Conservation (phyloP, 140 eudicot genomes). For the Erigeron philadelphicus region DNA sequence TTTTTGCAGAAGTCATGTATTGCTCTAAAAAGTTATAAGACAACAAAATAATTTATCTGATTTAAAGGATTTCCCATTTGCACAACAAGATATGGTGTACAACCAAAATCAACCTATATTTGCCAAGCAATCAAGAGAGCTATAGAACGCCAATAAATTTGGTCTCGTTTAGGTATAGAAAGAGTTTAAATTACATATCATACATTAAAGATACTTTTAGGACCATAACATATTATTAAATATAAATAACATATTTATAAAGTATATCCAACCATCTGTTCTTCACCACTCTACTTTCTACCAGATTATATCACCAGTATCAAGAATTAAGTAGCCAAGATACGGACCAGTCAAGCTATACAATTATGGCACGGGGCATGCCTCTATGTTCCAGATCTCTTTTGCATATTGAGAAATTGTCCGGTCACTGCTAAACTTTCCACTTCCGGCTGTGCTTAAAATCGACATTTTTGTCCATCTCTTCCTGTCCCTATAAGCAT, state of each 20-base stretch:
- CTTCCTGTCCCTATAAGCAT: constrained; percentile 71
- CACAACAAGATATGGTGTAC: too few species aligned
- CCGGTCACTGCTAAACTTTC: constrained; percentile 95
- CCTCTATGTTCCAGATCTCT: constrained; percentile 85
- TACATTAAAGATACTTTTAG: background rate
- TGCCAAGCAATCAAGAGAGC: background rate
- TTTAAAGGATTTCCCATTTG: too few species aligned
- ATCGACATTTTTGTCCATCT: constrained; percentile 96
- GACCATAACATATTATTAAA: background rate
- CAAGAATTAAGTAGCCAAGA: constrained; percentile 7
- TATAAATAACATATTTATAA: constrained; percentile 28
- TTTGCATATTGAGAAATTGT: constrained; percentile 92
- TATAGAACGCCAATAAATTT: constrained; percentile 15
- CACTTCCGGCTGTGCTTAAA: constrained; percentile 98
- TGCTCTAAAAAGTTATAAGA: too few species aligned
- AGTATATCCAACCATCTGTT: constrained; percentile 17
- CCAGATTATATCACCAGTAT: background rate
- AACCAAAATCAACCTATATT: background rate
- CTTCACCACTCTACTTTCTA: constrained; percentile 12
- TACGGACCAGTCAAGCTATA: constrained; percentile 9
- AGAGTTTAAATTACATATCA: constrained; percentile 22
- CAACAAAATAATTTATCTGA: too few species aligned
- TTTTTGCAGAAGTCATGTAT: too few species aligned
- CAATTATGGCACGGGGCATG: constrained; percentile 58
- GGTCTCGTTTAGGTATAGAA: constrained; percentile 14